These are phyloP conservation scores for Voacanga thouarsii DNA, from an alignment of 257 asterid genomes.

Conservation along the genomic window DNA sequence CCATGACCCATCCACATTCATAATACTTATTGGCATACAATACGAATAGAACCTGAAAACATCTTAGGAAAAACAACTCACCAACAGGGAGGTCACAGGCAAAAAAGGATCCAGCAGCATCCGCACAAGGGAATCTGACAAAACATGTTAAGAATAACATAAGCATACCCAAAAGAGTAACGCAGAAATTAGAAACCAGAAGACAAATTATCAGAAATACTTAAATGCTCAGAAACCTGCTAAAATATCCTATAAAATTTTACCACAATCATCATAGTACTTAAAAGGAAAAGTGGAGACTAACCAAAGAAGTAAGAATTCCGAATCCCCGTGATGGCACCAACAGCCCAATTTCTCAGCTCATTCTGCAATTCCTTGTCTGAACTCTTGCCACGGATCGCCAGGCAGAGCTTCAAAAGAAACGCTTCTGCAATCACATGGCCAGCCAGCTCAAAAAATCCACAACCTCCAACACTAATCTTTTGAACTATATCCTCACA, in stretches of 20 bases:
- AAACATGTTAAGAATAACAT: conserved; percentile 19
- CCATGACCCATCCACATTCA: not conserved
- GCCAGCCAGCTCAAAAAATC: conserved; percentile 47
- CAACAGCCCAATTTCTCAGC: conserved; percentile 54
- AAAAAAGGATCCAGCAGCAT: conserved; percentile 57
- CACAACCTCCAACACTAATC: conserved; percentile 37
- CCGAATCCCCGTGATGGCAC: conserved; percentile 46
- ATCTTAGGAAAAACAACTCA: conserved; percentile 28
- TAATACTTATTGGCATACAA: not conserved
- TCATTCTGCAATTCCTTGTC: conserved; percentile 43
- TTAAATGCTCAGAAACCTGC: not conserved
- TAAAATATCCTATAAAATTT: not conserved
- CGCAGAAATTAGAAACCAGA: not conserved
- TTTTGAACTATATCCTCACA: conserved; percentile 29
- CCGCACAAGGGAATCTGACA: conserved; percentile 46
- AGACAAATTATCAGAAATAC: not conserved
- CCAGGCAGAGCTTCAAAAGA: conserved; percentile 56
- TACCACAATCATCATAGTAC: not conserved
- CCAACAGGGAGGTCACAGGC: conserved; percentile 50
- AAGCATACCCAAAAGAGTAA: not conserved
- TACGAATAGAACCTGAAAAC: conserved; percentile 5
- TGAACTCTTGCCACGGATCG: conserved; percentile 36
- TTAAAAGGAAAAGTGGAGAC: conserved; percentile 17
- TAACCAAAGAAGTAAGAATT: conserved; percentile 56
- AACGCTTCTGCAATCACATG: conserved; percentile 56